These are phyloP conservation scores for Xylaria scruposa DNA, from an alignment of 495 filamentous ascomycete genomes.

Conservation along the genomic window DNA sequence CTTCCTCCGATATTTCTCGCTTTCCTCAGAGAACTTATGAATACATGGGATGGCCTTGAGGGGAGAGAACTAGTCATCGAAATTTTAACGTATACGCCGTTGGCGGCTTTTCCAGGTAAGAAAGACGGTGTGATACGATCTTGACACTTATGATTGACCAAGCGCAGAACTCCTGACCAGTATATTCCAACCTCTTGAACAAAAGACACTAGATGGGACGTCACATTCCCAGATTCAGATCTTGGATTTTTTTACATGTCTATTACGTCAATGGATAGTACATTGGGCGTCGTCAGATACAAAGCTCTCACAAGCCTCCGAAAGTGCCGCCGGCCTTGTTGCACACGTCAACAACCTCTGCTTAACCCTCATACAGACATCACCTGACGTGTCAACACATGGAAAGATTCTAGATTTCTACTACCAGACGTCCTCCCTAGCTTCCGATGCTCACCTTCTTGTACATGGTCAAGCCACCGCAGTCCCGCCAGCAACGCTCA, in stretches of 20 bases:
- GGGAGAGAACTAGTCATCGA: conserved; percentile 67
- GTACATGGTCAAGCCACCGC: conserved; percentile 43
- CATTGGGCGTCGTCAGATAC: conserved; percentile 42
- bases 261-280: conserved; percentile 74
- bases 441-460: conserved; percentile 58
- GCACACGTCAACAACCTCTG: conserved; percentile 67
- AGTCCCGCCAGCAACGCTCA: conserved; percentile 69
- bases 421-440: conserved; percentile 60
- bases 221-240: conserved; percentile 59
- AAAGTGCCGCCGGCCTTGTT: conserved; percentile 55
- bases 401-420: conserved; percentile 74
- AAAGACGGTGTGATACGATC: conserved; percentile 18
- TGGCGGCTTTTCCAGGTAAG: conserved; percentile 64
- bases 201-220: conserved; percentile 58
- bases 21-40: conserved; percentile 68
- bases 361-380: conserved; percentile 64
- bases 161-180: conserved; percentile 56
- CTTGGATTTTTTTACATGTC: conserved; percentile 71
- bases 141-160: conserved; percentile 24
- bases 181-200: conserved; percentile 65
- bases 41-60: conserved; percentile 70
- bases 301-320: conserved; percentile 33
- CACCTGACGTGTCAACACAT: conserved; percentile 44
- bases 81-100: conserved; percentile 67
- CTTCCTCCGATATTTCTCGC: conserved; percentile 65